Percentiles rank a stretch among this genome's conserved stretches.
Evolutionary conservation across 192 early-diverging fungal genomes (phyloP).

Genomic region (Coemansia asiatica): DNA sequence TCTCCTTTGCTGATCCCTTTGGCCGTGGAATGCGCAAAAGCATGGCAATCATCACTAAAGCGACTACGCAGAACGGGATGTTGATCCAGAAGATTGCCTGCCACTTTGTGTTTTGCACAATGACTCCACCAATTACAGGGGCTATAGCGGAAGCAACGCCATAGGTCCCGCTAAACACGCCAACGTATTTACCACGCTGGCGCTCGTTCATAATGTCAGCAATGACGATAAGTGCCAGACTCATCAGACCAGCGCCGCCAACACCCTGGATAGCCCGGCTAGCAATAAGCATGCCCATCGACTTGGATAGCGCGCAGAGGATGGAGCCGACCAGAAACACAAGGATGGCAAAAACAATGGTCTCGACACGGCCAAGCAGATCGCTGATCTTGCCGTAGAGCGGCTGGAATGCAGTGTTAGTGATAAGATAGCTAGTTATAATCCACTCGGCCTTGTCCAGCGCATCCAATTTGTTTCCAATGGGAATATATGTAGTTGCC

Average conservation of each 20-base stretch:
- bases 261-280: slow-evolving; percentile 72
- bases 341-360: slow-evolving; percentile 32
- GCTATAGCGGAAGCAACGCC: slow-evolving; percentile 63
- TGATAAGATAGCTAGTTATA: slow-evolving; percentile 70
- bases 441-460: slow-evolving; percentile 78
- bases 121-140: slow-evolving; percentile 70
- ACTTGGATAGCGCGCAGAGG: slow-evolving; percentile 36
- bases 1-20: slow-evolving; percentile 32
- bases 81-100: slow-evolving; percentile 79
- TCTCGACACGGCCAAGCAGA: slow-evolving; percentile 58
- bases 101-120: slow-evolving; percentile 66
- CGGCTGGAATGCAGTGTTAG: slow-evolving; percentile 68
- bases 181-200: slow-evolving; percentile 74
- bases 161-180: slow-evolving; percentile 60
- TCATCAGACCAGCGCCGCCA: slow-evolving; percentile 66
- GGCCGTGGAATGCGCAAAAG: slow-evolving; percentile 62
- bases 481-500: slow-evolving; percentile 68
- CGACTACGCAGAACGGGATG: slow-evolving; percentile 63
- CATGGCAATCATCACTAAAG: slow-evolving; percentile 58
- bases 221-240: slow-evolving; percentile 68
- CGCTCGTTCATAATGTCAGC: slow-evolving; percentile 70
- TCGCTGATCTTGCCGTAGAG: slow-evolving; percentile 81
- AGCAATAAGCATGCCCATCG: slow-evolving; percentile 60
- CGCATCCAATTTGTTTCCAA: slow-evolving; percentile 68
- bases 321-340: slow-evolving; percentile 51